Evolutionary conservation across 208 protist species (phyloP), one percentile per base, ranked within the genome.

Genomic region (Acanthamoeba sp.): DNA sequence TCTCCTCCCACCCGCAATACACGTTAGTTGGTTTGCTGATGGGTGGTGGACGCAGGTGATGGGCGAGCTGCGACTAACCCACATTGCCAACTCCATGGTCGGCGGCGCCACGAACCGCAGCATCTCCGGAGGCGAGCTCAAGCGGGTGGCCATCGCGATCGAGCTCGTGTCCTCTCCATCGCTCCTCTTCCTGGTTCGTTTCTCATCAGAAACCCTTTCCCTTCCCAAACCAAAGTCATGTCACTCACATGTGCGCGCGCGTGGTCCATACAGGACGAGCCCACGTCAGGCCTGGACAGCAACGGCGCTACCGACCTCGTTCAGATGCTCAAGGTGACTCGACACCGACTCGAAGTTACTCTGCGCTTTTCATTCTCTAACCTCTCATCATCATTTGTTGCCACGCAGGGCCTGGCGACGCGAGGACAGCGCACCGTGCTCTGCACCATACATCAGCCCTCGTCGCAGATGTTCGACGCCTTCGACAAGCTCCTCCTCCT

Each of bases 401-500:
- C n/a, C 5, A 40, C n/a, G 80, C 14, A 62, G 55, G 42, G 36
- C 32, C 38, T 76, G 36, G 66, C 66, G 9, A 6, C 29, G 29
- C 9, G 57, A 18, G 29, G 27, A 29, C 38, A 71, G 24, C 50
- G 85, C 10, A 94, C 90, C 2, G 71, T 94, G 34, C 27, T 94
- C 7, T 87, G 69, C 38, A 94, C 90, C 9, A 94, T 94, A 40
- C 90, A 94, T 89, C 90, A 94, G 90, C 90, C 90, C 24, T 84
- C 66, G 38, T 94, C 50, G 3, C 45, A 94, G 22, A 94, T 94
- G 66, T 98, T 96, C 42, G 16, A 90, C 20, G 42, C 98, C 7
- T 98, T 98, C 89, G 96, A 98, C 71, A 94, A 97, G 22, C 16
- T 98, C 20, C 91, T 98, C 0, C 71, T 98, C 32, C 73, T 98